A percentile compares a stretch with the other conserved stretches of the same genome.
Evolutionary conservation across 2,329 filamentous ascomycete species (phyloP).

Genomic region (Fusarium pseudocircinatum): DNA sequence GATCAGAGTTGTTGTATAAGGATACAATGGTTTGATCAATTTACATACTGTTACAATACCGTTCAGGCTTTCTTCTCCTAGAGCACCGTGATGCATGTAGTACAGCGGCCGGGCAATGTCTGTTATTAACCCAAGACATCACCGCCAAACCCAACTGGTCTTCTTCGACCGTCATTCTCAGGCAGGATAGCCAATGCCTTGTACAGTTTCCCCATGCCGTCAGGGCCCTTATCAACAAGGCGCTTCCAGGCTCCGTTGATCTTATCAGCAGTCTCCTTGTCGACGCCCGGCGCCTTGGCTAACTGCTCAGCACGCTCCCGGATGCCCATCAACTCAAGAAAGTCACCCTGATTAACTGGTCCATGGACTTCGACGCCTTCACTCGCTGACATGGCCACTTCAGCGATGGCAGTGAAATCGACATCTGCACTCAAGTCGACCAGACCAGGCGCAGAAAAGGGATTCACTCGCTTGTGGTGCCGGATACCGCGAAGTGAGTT

Average conservation of each 20-base stretch:
- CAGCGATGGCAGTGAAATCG: slow-evolving; percentile 88
- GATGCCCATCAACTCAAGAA: slow-evolving; percentile 85
- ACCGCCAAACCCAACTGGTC: slow-evolving; percentile 93
- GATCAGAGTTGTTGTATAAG: slow-evolving; percentile 6
- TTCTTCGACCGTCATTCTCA: slow-evolving; percentile 75
- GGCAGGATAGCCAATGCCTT: slow-evolving; percentile 93
- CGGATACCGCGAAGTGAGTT: slow-evolving; percentile 93
- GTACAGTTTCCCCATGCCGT: slow-evolving; percentile 94
- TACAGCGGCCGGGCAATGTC: not conserved
- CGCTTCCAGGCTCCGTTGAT: slow-evolving; percentile 81
- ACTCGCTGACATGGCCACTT: slow-evolving; percentile 79
- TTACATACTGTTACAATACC: slow-evolving; percentile 24
- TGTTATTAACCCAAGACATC: slow-evolving; percentile 54
- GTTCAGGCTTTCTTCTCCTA: not conserved
- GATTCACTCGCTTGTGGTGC: slow-evolving; percentile 77
- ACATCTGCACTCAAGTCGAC: slow-evolving; percentile 94
- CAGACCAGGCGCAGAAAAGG: slow-evolving; percentile 80
- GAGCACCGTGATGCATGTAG: not conserved
- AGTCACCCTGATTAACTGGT: slow-evolving; percentile 85
- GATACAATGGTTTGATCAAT: slow-evolving; percentile 11
- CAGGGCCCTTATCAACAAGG: slow-evolving; percentile 81
- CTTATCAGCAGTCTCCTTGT: slow-evolving; percentile 62
- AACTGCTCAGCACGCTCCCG: slow-evolving; percentile 78
- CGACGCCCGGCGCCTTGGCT: slow-evolving; percentile 55
- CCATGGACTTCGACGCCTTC: slow-evolving; percentile 90